Evolutionary conservation across 192 early-diverging fungal species (phyloP).

Genomic region (Ramicandelaber brevisporus): DNA sequence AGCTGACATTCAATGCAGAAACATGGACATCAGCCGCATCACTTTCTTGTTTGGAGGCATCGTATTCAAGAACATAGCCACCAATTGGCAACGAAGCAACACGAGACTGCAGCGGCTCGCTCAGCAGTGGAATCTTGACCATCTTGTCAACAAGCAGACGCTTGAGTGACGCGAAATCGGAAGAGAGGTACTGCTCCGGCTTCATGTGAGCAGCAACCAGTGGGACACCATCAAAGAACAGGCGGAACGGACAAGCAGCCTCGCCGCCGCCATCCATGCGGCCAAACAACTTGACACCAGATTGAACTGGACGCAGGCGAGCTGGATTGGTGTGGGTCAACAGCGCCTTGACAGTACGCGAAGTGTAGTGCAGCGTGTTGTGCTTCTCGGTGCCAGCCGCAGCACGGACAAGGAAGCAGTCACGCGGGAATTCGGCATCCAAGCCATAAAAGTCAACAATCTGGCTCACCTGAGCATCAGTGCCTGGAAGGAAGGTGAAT

Average conservation of each 20-base stretch:
- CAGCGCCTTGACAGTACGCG: conserved; percentile 46
- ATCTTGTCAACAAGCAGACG: conserved; percentile 21
- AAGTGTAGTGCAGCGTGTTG: conserved; percentile 75
- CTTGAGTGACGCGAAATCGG: conserved; percentile 17
- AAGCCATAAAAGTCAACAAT: conserved; percentile 60
- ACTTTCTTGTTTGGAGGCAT: conserved; percentile 11
- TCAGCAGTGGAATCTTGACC: conserved; percentile 19
- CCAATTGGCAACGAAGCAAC: conserved; percentile 12
- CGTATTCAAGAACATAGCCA: conserved; percentile 29
- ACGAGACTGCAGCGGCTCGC: conserved; percentile 12
- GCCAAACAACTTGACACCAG: conserved; percentile 71
- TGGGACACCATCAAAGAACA: conserved; percentile 35
- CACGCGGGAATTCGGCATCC: conserved; percentile 36
- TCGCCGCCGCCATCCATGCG: conserved; percentile 36
- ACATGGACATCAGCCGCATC: conserved; percentile 2
- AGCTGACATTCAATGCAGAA: conserved; percentile 6
- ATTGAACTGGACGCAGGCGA: conserved; percentile 62
- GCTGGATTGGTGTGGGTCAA: conserved; percentile 28
- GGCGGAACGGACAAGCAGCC: conserved; percentile 32
- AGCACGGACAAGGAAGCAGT: conserved; percentile 76
- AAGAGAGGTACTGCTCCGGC: conserved; percentile 16
- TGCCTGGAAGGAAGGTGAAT: conserved; percentile 51
- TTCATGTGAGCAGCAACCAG: conserved; percentile 24
- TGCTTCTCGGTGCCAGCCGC: conserved; percentile 30
- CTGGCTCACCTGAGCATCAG: conserved; percentile 25